Conservation (phyloP, 2,329 filamentous ascomycete genomes). For the Neodidymelliopsis sp. region DNA sequence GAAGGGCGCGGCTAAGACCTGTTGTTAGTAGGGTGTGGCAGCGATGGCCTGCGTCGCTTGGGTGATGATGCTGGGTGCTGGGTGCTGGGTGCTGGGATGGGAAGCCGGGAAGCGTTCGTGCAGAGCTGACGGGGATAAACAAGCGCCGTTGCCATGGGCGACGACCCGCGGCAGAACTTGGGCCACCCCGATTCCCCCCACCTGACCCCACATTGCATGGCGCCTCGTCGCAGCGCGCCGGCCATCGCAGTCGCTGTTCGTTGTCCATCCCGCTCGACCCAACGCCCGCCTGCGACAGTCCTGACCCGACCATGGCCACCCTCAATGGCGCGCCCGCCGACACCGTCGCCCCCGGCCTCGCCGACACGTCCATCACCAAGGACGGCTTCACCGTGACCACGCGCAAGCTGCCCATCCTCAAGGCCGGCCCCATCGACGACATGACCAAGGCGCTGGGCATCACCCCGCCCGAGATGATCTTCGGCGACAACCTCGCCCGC, state of each 20-base stretch:
- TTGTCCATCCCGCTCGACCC: not conserved
- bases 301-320: conserved; percentile 32
- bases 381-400: conserved; percentile 75
- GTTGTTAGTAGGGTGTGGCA: conserved; percentile 15
- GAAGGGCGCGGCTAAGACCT: conserved; percentile 2
- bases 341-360: conserved; percentile 42
- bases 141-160: conserved; percentile 13
- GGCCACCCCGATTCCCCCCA: conserved; percentile 12
- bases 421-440: conserved; percentile 85
- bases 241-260: not conserved
- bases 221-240: conserved; percentile 1
- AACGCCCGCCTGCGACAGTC: conserved; percentile 3
- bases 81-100: conserved; percentile 14
- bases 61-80: conserved; percentile 10
- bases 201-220: conserved; percentile 16
- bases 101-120: conserved; percentile 13
- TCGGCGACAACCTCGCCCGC: conserved; percentile 88
- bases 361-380: conserved; percentile 47
- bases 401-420: conserved; percentile 93
- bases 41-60: conserved; percentile 16
- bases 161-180: conserved; percentile 1
- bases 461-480: conserved; percentile 97
- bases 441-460: conserved; percentile 83
- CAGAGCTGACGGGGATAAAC: conserved; percentile 6
- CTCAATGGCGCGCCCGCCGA: conserved; percentile 45